A percentile compares a stretch with the other conserved stretches of the same genome.
Evolutionary conservation across 148 eudicot genomes (phyloP).

Genomic region (Arctostaphylos glauca): DNA sequence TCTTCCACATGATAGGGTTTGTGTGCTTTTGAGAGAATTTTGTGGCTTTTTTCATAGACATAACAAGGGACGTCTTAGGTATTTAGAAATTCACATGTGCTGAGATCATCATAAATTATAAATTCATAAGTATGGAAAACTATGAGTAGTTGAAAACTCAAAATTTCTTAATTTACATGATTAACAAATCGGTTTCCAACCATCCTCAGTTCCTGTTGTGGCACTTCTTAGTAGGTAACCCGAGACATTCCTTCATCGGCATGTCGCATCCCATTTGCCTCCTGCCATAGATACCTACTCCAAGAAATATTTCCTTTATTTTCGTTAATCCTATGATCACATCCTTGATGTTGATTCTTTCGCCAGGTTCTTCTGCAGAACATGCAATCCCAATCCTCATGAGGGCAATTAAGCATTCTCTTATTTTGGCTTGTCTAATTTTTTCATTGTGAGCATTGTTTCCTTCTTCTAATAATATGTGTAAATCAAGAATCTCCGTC

Average conservation of each 20-base stretch:
- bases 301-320: constrained; percentile 1
- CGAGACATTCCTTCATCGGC: background rate
- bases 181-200: background rate
- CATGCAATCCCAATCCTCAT: too few relatives aligned
- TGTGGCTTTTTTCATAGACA: too few relatives aligned
- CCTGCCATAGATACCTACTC: background rate
- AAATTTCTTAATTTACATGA: background rate
- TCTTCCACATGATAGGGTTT: too few relatives aligned
- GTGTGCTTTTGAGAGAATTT: too few relatives aligned
- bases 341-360: too few relatives aligned
- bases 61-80: too few relatives aligned
- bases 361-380: too few relatives aligned
- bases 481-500: background rate
- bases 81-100: too few relatives aligned
- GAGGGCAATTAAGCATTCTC: background rate
- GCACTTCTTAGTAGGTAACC: background rate
- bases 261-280: background rate
- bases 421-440: background rate
- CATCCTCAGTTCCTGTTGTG: background rate
- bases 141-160: too few relatives aligned
- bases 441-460: background rate
- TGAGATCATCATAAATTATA: too few relatives aligned
- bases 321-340: too few relatives aligned
- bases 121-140: too few relatives aligned
- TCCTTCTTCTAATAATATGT: background rate